These are phyloP conservation scores for Polyporus tsugae DNA, from an alignment of 1,284 basidiomycete genomes.

Conservation along the genomic window DNA sequence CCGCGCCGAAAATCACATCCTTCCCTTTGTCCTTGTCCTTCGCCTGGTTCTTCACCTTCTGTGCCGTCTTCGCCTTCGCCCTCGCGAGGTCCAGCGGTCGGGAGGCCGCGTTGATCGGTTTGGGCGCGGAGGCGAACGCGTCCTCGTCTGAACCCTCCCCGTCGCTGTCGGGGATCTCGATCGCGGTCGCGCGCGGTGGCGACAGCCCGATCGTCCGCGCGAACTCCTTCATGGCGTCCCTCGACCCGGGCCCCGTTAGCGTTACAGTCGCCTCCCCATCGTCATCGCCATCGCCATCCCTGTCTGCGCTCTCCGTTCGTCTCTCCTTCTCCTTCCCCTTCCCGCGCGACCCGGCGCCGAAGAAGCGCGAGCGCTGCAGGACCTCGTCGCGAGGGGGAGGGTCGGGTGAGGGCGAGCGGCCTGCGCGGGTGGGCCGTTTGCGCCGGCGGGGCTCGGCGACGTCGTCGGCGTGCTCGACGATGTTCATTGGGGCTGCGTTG, in stretches of 20 bases:
- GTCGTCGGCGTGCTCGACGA: conserved; percentile 47
- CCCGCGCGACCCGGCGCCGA: conserved; percentile 14
- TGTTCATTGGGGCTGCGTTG: conserved; percentile 6
- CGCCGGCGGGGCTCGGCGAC: conserved; percentile 55
- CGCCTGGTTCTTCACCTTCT: neutral
- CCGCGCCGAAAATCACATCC: conserved; percentile 15
- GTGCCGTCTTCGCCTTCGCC: neutral
- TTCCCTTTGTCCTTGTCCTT: conserved; percentile 25
- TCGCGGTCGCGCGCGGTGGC: conserved; percentile 29
- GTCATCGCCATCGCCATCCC: neutral
- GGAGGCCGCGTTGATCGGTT: neutral
- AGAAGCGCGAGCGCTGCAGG: conserved; percentile 33
- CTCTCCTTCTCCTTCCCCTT: neutral
- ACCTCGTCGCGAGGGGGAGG: conserved; percentile 33
- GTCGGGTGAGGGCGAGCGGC: conserved; percentile 38
- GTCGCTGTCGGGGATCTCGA: conserved; percentile 30
- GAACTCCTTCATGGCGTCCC: conserved; percentile 26
- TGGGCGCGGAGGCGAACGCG: neutral
- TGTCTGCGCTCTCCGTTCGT: neutral
- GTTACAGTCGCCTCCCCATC: conserved; percentile 13
- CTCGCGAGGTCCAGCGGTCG: neutral
- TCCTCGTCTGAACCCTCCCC: conserved; percentile 27
- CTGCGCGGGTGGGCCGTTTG: conserved; percentile 35
- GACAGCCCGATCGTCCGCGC: conserved; percentile 33
- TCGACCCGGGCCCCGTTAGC: conserved; percentile 20